phyloP scores from a whole-genome alignment of 140 eudicot species.

The Anethum foeniculum region DNA sequence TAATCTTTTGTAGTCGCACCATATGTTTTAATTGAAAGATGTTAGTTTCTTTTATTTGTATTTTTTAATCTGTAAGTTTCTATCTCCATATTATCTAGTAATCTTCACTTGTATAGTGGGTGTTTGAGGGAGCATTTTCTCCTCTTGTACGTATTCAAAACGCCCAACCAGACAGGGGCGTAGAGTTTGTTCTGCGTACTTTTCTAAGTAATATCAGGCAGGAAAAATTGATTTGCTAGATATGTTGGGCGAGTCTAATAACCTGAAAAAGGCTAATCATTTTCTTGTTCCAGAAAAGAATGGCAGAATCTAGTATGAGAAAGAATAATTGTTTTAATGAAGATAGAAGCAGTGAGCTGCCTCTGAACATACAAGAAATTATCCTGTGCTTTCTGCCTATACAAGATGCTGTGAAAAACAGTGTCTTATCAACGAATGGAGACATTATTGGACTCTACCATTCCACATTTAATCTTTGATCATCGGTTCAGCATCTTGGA shows the following conservation, averaged over 20 bases:
- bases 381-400: no score
- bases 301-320: no score
- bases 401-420: no score
- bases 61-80: not conserved
- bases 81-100: not conserved
- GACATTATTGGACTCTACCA: no score
- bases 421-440: no score
- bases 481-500: no score
- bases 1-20: not conserved
- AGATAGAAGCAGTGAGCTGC: no score
- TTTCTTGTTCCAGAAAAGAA: no score
- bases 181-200: not conserved
- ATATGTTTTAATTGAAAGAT: not conserved
- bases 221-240: not conserved
- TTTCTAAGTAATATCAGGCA: not conserved
- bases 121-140: not conserved
- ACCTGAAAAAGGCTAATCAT: not conserved
- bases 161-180: not conserved
- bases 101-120: not conserved
- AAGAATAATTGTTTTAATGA: accelerated
- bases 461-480: no score
- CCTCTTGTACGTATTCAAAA: not conserved
- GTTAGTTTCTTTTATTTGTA: not conserved
- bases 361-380: no score
- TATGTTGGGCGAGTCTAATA: not conserved